Conservation (phyloP, 2,329 filamentous ascomycete species). For the Trichophyton simii region DNA sequence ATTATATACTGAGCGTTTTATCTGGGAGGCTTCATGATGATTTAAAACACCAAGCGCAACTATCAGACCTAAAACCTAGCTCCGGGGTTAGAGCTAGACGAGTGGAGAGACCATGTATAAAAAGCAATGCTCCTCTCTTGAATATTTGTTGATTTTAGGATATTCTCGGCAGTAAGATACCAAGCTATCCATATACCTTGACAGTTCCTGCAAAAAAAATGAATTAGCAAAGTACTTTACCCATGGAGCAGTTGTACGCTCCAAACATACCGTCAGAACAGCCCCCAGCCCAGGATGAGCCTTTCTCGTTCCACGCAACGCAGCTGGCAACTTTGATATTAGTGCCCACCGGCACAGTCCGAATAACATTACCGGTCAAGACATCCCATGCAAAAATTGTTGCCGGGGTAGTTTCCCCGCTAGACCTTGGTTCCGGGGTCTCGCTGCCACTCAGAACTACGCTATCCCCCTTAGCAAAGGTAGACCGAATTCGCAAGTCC, state of each 20-base stretch:
- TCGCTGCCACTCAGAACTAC: slow-evolving; percentile 75
- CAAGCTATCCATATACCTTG: slow-evolving; percentile 6
- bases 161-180: background rate
- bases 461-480: slow-evolving; percentile 63
- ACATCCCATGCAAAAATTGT: slow-evolving; percentile 62
- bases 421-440: slow-evolving; percentile 40
- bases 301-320: slow-evolving; percentile 35
- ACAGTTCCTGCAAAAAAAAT: slow-evolving; percentile 4
- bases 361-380: slow-evolving; percentile 55
- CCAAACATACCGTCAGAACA: slow-evolving; percentile 29
- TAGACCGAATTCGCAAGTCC: slow-evolving; percentile 60
- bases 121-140: background rate
- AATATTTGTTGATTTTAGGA: background rate
- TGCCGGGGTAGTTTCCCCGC: slow-evolving; percentile 16
- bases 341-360: slow-evolving; percentile 41
- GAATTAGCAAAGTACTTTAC: background rate
- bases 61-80: background rate
- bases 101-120: background rate
- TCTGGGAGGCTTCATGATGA: background rate
- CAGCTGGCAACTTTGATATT: slow-evolving; percentile 34
- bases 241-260: background rate
- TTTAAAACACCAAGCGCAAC: background rate
- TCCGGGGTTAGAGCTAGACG: background rate
- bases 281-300: slow-evolving; percentile 28
- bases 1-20: background rate